Conservation (phyloP, 306 rosid species). For the Pueraria montana region DNA sequence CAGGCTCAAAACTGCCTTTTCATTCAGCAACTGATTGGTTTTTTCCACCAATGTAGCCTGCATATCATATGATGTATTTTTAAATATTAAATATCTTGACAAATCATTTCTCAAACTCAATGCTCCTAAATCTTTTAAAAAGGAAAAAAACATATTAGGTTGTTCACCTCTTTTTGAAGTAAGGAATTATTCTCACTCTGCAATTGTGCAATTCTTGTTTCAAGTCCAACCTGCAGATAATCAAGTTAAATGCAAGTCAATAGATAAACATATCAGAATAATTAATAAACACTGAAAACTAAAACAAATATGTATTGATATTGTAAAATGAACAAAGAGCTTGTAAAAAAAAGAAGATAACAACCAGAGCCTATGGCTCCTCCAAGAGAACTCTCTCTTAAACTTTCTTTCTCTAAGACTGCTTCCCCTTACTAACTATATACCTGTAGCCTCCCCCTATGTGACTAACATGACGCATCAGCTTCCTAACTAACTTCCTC, state of each 20-base stretch:
- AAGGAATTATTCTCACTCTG: constrained; percentile 67
- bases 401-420: neutral
- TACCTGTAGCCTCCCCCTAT: neutral
- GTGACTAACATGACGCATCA: neutral
- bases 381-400: neutral
- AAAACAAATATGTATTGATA: too few relatives aligned
- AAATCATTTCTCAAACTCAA: constrained; percentile 43
- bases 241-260: constrained; percentile 39
- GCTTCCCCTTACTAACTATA: neutral
- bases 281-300: neutral
- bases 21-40: constrained; percentile 58
- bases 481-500: neutral
- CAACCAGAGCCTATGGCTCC: neutral
- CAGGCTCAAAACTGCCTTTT: constrained; percentile 53
- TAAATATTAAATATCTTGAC: constrained; percentile 41
- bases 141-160: neutral
- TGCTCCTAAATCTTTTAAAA: constrained; percentile 11
- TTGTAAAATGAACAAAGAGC: neutral
- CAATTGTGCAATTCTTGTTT: constrained; percentile 62
- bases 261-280: constrained; percentile 34
- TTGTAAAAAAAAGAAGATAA: neutral
- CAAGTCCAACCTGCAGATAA: constrained; percentile 65
- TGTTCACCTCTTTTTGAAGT: constrained; percentile 67
- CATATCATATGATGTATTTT: constrained; percentile 44
- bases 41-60: constrained; percentile 66